Percentiles rank a stretch among this genome's conserved stretches.
These are phyloP conservation scores for Backusella sp. DNA, from an alignment of 192 early-diverging fungal genomes.

Conservation along the genomic window DNA sequence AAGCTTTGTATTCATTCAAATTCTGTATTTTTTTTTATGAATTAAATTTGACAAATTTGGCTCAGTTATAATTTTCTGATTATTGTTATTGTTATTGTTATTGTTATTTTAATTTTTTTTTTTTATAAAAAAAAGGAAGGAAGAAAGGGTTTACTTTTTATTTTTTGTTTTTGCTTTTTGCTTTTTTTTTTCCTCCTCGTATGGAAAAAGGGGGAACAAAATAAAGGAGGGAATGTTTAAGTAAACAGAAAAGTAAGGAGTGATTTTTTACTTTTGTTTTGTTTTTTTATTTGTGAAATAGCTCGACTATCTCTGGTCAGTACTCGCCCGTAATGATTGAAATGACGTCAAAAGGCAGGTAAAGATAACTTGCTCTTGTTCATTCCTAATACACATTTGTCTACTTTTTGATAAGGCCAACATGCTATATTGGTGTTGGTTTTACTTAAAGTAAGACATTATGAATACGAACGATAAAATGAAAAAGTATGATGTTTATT, in stretches of 20 bases:
- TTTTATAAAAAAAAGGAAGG: neutral
- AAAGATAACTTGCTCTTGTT: neutral
- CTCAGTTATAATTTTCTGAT: neutral
- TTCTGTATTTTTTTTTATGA: neutral
- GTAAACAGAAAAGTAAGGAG: conserved; percentile 19
- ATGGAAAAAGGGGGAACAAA: neutral
- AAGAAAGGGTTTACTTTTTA: neutral
- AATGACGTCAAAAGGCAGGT: neutral
- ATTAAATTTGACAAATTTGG: neutral
- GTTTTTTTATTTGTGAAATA: conserved; percentile 1
- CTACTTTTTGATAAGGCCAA: neutral
- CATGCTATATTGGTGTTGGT: neutral
- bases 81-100: too few relatives aligned
- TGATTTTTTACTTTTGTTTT: neutral
- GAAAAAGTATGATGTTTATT: neutral
- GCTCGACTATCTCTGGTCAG: neutral
- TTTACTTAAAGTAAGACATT: neutral
- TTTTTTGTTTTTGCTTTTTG: neutral
- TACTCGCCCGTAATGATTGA: neutral
- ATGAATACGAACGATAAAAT: neutral
- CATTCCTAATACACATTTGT: neutral
- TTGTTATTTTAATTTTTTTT: neutral
- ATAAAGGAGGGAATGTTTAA: conserved; percentile 7
- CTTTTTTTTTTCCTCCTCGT: neutral
- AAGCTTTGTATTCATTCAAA: neutral